Percentiles rank a stretch among this genome's conserved stretches.
These are phyloP conservation scores for Suhomyces kilbournensis DNA, from an alignment of 805 yeast species.

Conservation along the genomic window DNA sequence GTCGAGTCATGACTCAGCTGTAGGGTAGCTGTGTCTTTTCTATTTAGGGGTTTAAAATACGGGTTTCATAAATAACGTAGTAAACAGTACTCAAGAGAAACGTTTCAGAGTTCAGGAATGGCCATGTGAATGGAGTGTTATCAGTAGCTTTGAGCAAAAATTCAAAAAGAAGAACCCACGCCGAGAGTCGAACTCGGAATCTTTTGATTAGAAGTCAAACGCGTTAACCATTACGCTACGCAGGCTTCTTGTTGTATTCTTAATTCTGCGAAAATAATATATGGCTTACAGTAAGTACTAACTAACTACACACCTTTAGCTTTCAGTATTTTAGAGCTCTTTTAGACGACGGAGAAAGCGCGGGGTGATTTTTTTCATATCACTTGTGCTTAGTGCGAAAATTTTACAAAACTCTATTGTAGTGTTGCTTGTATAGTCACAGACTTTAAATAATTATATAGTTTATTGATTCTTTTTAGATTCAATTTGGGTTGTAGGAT, in stretches of 20 bases:
- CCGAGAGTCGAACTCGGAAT: constrained; percentile 63
- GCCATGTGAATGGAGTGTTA: too few species aligned
- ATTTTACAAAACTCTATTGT: too few species aligned
- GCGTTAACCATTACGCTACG: constrained; percentile 68
- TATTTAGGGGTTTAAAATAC: background rate
- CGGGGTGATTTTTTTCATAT: too few species aligned
- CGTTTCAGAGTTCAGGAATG: too few species aligned
- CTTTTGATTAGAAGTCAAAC: constrained; percentile 66
- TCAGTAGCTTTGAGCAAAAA: background rate
- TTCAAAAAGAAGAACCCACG: constrained; percentile 28
- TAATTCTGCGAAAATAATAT: background rate
- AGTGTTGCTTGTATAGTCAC: too few species aligned
- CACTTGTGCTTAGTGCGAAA: too few species aligned
- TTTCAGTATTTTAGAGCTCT: too few species aligned
- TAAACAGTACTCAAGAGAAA: too few species aligned
- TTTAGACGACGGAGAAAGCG: too few species aligned
- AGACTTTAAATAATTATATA: too few species aligned
- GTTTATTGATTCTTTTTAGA: background rate
- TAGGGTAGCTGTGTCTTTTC: background rate
- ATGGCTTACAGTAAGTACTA: background rate
- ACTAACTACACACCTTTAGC: too few species aligned
- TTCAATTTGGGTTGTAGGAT: background rate
- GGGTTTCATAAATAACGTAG: background rate
- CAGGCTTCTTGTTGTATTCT: constrained; percentile 31
- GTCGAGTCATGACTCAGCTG: background rate